These are phyloP conservation scores for Puccinia hordei DNA, from an alignment of 1,284 basidiomycete species.

Conservation along the genomic window DNA sequence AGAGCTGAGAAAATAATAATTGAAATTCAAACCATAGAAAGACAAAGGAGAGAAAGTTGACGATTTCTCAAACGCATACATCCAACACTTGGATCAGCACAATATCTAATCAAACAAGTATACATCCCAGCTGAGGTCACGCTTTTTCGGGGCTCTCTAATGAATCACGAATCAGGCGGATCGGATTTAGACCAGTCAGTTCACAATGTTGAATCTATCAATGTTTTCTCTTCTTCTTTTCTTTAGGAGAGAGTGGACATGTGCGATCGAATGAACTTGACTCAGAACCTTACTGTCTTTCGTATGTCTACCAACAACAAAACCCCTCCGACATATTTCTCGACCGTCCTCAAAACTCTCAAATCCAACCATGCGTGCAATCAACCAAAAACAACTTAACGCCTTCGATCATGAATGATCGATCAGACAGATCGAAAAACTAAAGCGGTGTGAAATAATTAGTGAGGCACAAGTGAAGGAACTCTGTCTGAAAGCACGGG, in stretches of 20 bases:
- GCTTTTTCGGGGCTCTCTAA: neutral
- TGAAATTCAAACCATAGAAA: neutral
- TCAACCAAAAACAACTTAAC: neutral
- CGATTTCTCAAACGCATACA: constrained; percentile 1
- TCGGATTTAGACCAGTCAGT: constrained; percentile 50
- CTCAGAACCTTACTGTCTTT: neutral
- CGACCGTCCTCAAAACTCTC: neutral
- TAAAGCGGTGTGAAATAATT: constrained; percentile 85
- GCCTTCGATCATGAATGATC: constrained; percentile 7
- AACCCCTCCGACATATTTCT: neutral
- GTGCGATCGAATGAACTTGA: neutral
- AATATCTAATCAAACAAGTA: neutral
- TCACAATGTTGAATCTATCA: neutral
- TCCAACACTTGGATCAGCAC: neutral
- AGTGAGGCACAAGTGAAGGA: constrained; percentile 89
- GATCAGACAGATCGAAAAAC: constrained; percentile 65
- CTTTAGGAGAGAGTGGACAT: neutral
- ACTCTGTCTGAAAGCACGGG: constrained; percentile 89
- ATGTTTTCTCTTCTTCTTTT: neutral
- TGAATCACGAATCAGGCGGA: constrained; percentile 44
- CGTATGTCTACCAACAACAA: neutral
- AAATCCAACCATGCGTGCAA: neutral
- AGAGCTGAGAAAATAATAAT: neutral
- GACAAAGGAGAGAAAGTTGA: neutral
- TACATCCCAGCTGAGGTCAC: neutral